These are phyloP conservation scores for Pestalotiopsis fici DNA, from an alignment of 2,329 filamentous ascomycete genomes.

Conservation along the genomic window DNA sequence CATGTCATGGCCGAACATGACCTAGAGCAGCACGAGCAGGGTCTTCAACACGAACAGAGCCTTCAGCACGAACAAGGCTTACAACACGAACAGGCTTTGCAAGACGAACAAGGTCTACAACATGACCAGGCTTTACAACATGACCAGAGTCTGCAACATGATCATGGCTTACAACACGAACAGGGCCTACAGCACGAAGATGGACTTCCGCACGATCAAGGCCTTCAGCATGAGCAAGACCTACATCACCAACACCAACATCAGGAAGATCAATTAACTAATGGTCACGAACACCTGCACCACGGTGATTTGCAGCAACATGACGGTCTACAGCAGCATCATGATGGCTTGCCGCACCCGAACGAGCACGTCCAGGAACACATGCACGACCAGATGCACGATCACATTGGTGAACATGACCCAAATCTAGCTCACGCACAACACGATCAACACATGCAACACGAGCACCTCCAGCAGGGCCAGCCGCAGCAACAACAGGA, in stretches of 20 bases:
- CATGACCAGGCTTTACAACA: constrained; percentile 13
- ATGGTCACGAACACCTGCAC: constrained; percentile 7
- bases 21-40: constrained; percentile 33
- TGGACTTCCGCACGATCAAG: constrained; percentile 10
- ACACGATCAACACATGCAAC: constrained; percentile 12
- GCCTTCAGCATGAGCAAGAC: constrained; percentile 6
- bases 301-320: constrained; percentile 10
- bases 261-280: neutral
- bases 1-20: constrained; percentile 46
- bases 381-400: constrained; percentile 9
- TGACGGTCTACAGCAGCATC: constrained; percentile 9
- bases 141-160: constrained; percentile 12
- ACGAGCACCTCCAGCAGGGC: constrained; percentile 19
- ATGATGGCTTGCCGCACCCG: constrained; percentile 8
- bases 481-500: constrained; percentile 19
- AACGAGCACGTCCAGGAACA: constrained; percentile 8
- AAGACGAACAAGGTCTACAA: constrained; percentile 14
- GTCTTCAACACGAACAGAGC: constrained; percentile 8
- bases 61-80: neutral
- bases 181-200: constrained; percentile 12
- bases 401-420: constrained; percentile 11
- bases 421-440: neutral
- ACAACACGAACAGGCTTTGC: constrained; percentile 13
- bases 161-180: constrained; percentile 18
- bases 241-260: constrained; percentile 6